A percentile compares a stretch with the other conserved stretches of the same genome.
These are phyloP conservation scores for Spizellomyces punctatus DNA, from an alignment of 192 early-diverging fungal species.

Conservation along the genomic window DNA sequence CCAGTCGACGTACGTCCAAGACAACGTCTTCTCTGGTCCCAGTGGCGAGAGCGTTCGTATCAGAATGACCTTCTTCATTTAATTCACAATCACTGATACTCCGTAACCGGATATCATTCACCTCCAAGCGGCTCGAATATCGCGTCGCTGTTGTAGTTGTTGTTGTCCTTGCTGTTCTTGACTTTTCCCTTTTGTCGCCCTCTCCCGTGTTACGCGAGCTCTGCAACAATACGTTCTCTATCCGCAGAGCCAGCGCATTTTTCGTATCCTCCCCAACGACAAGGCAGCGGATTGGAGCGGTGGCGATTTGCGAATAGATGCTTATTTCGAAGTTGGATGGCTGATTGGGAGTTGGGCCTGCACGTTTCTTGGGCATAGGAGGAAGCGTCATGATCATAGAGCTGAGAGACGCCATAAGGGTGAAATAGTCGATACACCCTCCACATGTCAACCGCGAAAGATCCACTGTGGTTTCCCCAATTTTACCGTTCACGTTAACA, in stretches of 20 bases:
- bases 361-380: background rate
- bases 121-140: slow-evolving; percentile 11
- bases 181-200: background rate
- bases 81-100: too few relatives aligned
- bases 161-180: too few relatives aligned
- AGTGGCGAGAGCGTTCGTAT: background rate
- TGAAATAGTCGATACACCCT: slow-evolving; percentile 22
- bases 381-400: background rate
- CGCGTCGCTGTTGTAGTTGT: background rate
- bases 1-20: background rate
- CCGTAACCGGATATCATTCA: slow-evolving; percentile 3
- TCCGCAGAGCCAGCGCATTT: slow-evolving; percentile 7
- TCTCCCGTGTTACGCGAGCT: background rate
- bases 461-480: slow-evolving; percentile 10
- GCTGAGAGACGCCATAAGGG: slow-evolving; percentile 8
- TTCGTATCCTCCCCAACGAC: slow-evolving; percentile 18
- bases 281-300: slow-evolving; percentile 2
- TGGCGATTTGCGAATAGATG: slow-evolving; percentile 8
- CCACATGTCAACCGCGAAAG: slow-evolving; percentile 16
- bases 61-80: too few relatives aligned
- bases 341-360: background rate
- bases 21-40: background rate
- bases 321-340: background rate
- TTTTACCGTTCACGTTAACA: slow-evolving; percentile 9
- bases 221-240: background rate